Percentiles rank a stretch among this genome's conserved stretches.
Conservation (phyloP, 176 grass and related monocot species). For the Zea luxurians region DNA sequence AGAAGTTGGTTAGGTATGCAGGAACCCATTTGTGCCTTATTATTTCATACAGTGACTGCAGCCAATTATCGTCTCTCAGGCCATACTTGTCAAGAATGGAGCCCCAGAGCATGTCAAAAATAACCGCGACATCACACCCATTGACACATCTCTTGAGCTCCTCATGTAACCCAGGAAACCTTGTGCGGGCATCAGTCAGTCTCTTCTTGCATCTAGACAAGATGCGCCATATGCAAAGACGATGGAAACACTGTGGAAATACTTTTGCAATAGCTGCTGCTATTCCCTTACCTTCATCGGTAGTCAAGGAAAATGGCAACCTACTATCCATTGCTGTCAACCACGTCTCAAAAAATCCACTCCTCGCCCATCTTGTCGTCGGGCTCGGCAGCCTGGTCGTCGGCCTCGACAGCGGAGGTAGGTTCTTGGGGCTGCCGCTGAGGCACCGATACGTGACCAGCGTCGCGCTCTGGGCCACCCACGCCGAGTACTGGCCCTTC, state of each 20-base stretch:
- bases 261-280: slow-evolving; percentile 60
- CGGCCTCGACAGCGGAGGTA: no score
- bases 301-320: slow-evolving; percentile 70
- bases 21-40: slow-evolving; percentile 77
- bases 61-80: slow-evolving; percentile 70
- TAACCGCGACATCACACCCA: slow-evolving; percentile 48
- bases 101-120: slow-evolving; percentile 78
- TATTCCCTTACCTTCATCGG: slow-evolving; percentile 75
- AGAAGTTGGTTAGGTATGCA: slow-evolving; percentile 68
- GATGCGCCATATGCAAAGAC: slow-evolving; percentile 88
- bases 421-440: no score
- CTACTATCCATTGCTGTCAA: slow-evolving; percentile 70
- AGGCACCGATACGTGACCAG: no score
- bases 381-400: no score
- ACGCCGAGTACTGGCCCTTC: no score
- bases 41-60: slow-evolving; percentile 63
- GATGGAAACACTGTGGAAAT: slow-evolving; percentile 81
- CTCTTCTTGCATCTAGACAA: slow-evolving; percentile 92
- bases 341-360: slow-evolving; percentile 70
- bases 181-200: slow-evolving; percentile 66
- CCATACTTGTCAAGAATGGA: slow-evolving; percentile 80
- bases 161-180: slow-evolving; percentile 2
- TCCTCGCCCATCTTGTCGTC: no score
- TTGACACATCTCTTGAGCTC: slow-evolving; percentile 82
- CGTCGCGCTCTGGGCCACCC: no score